Evolutionary conservation across 2,329 filamentous ascomycete species (phyloP).

Genomic region (Sporothrix brunneoviolacea): DNA sequence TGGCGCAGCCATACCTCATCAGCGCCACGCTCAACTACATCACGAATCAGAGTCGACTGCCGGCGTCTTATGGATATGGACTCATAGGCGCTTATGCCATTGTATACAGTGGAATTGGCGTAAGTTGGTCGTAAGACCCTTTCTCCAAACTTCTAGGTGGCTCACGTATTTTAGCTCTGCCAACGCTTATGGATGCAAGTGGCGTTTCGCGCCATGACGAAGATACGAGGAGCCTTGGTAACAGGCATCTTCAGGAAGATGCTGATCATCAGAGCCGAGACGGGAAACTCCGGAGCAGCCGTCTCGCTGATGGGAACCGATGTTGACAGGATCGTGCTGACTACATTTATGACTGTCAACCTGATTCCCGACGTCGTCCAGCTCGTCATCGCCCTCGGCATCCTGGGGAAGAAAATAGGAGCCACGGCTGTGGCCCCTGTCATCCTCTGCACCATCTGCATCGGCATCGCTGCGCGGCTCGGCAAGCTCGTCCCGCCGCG

Average conservation of each 20-base stretch:
- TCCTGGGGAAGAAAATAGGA: conserved; percentile 14
- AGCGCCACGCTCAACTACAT: conserved; percentile 12
- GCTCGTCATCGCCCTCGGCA: conserved; percentile 9
- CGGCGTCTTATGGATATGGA: conserved; percentile 16
- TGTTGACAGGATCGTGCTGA: conserved; percentile 15
- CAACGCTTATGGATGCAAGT: conserved; percentile 12
- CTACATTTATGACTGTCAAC: conserved; percentile 13
- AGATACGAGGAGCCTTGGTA: conserved; percentile 13
- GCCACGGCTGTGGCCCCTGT: conserved; percentile 11
- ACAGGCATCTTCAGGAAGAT: conserved; percentile 16
- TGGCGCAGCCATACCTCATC: conserved; percentile 16
- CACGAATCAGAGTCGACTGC: neutral
- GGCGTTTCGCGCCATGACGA: conserved; percentile 14
- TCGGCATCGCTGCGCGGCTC: neutral
- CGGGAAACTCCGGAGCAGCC: conserved; percentile 11
- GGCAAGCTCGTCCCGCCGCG: conserved; percentile 10
- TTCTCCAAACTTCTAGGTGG: no score
- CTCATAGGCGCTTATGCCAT: conserved; percentile 16
- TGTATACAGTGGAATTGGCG: conserved; percentile 12
- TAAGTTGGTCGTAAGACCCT: neutral
- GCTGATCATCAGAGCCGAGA: conserved; percentile 14
- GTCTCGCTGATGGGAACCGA: conserved; percentile 17
- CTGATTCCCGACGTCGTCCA: conserved; percentile 10
- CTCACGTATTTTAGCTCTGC: neutral
- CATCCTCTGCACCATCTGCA: conserved; percentile 10